Evolutionary conservation across 306 rosid species (phyloP), one percentile per base, ranked within the genome.

Genomic region (Argentina anserina): DNA sequence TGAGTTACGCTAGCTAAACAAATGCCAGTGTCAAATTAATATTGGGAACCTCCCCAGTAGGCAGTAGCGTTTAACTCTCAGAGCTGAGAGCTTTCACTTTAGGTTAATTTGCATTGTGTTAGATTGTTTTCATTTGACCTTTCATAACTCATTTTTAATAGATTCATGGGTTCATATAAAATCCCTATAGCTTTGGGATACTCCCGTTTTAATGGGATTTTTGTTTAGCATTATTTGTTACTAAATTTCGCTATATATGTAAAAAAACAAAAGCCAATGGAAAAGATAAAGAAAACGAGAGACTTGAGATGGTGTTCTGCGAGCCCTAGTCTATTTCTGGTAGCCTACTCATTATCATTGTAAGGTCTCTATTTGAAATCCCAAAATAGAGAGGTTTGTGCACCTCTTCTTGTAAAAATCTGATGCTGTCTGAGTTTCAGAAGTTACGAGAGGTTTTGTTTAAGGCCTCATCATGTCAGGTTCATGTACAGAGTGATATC

Each of bases 321-420:
- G n/a, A 15, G 18, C 31, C 65, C 8, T 59, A 17, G 45, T 56
- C 67, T 71, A 40, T 8, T 71, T 71, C 61, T 41, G 52, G 67
- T 67, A 28, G 29, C 67, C 20, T 37, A 31, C 73, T 71, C 31
- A n/a, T n/a, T 78, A 60, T 72, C 41, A 26, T 63, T 41, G 69
- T 25, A 71, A 43, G 81, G 82, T 46, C 47, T 58, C 28, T 55
- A 65, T 56, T 66, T 28, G 37, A 65, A 63, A 26, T 55, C 63
- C 69, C 60, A 37, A 77, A 70, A 70, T 71, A 70, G 72, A 41
- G 41, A 61, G 25, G 34, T 15, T 46, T 47, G 14, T 69, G 36
- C 12, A 26, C 28, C 41, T 69, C 36, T 67, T 67, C 45, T 9
- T 45, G 62, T 33, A 68, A 47, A 56, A 59, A 21, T 20, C 41